These are phyloP conservation scores for Fusarium sp. DNA, from an alignment of 2,329 filamentous ascomycete species.

Conservation along the genomic window DNA sequence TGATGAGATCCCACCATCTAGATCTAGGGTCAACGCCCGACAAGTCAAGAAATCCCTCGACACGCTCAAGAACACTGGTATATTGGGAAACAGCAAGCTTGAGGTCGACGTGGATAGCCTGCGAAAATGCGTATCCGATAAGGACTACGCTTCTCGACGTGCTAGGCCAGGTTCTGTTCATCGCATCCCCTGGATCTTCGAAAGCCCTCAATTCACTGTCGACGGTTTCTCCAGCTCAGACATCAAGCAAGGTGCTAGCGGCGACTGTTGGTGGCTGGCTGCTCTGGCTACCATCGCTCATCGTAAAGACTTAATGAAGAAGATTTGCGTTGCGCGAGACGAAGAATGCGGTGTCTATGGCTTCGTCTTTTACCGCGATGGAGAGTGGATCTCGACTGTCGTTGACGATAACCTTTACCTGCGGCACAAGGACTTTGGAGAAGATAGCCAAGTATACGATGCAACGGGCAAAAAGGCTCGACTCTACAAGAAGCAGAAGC, in stretches of 20 bases:
- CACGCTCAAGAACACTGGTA: conserved; percentile 25
- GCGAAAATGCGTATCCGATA: conserved; percentile 27
- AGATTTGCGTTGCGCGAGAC: conserved; percentile 76
- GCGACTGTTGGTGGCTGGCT: conserved; percentile 82
- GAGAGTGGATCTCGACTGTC: conserved; percentile 80
- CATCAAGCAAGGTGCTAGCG: conserved; percentile 64
- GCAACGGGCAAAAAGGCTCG: conserved; percentile 67
- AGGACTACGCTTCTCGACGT: conserved; percentile 9
- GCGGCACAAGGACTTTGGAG: conserved; percentile 58
- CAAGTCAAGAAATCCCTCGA: conserved; percentile 34
- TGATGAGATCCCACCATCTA: conserved; percentile 7
- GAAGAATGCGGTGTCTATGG: conserved; percentile 80
- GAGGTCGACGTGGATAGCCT: conserved; percentile 32
- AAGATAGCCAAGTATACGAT: conserved; percentile 55
- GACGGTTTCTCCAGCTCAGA: conserved; percentile 59
- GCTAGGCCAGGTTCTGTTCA: conserved; percentile 57
- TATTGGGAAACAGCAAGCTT: conserved; percentile 32
- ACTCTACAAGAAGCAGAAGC: conserved; percentile 72
- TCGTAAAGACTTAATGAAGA: conserved; percentile 74
- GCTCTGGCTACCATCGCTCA: conserved; percentile 78
- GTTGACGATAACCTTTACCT: conserved; percentile 76
- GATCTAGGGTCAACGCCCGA: conserved; percentile 1
- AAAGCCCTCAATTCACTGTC: conserved; percentile 58
- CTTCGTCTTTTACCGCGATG: conserved; percentile 80
- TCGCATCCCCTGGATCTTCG: conserved; percentile 61